Evolutionary conservation across 148 eudicot species (phyloP).

Genomic region (Amaranthus cruentus): DNA sequence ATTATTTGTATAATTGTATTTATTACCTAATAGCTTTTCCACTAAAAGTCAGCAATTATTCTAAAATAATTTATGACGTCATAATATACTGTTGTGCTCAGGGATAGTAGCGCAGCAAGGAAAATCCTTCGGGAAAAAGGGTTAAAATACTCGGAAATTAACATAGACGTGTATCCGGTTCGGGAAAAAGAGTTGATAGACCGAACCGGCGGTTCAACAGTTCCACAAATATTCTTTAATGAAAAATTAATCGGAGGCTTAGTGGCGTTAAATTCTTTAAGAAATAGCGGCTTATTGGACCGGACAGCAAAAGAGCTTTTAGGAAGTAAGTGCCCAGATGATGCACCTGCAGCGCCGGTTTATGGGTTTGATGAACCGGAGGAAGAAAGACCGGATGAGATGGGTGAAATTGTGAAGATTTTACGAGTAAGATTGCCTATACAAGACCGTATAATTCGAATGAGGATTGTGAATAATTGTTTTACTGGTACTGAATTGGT

Average conservation of each 20-base stretch:
- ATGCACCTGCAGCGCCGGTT: slow-evolving; percentile 68
- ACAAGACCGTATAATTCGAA: slow-evolving; percentile 66
- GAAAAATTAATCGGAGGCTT: slow-evolving; percentile 80
- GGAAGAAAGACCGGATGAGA: slow-evolving; percentile 58
- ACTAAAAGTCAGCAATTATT: too few species aligned
- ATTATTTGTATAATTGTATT: too few species aligned
- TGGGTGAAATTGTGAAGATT: slow-evolving; percentile 51
- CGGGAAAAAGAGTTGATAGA: slow-evolving; percentile 63
- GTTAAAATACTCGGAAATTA: slow-evolving; percentile 67
- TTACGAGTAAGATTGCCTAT: slow-evolving; percentile 70
- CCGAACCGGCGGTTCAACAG: slow-evolving; percentile 50
- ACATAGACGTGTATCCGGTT: slow-evolving; percentile 69
- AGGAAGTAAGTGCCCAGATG: slow-evolving; percentile 60
- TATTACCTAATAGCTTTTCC: too few species aligned
- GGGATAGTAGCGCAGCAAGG: slow-evolving; percentile 72
- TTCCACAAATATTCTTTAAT: slow-evolving; percentile 88
- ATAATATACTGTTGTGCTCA: neutral
- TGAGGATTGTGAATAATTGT: slow-evolving; percentile 78
- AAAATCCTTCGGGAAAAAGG: slow-evolving; percentile 54
- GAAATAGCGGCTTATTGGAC: slow-evolving; percentile 64
- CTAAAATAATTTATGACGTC: neutral
- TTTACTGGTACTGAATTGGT: slow-evolving; percentile 70
- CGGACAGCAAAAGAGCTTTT: slow-evolving; percentile 56
- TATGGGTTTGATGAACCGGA: slow-evolving; percentile 82
- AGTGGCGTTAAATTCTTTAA: slow-evolving; percentile 68